A percentile compares a stretch with the other conserved stretches of the same genome.
Evolutionary conservation across 805 yeast species (phyloP).

Genomic region (Citeromyces matritensis): DNA sequence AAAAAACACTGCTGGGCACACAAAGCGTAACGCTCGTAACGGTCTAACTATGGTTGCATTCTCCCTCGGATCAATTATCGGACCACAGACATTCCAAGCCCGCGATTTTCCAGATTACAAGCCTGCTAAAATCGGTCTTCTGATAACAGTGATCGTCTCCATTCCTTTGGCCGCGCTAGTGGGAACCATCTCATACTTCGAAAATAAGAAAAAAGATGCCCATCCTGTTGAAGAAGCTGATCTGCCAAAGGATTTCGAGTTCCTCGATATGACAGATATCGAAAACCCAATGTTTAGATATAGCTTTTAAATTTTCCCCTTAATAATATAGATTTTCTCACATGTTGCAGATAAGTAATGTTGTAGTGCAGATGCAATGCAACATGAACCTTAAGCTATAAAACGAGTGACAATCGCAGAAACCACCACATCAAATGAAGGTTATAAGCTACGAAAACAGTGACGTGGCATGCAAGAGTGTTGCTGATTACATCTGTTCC

Average conservation of each 20-base stretch:
- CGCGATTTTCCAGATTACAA: constrained; percentile 34
- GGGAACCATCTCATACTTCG: constrained; percentile 25
- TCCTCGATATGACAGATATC: constrained; percentile 40
- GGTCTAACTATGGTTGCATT: constrained; percentile 41
- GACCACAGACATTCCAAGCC: constrained; percentile 46
- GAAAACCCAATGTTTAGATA: constrained; percentile 44
- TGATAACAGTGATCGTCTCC: constrained; percentile 32
- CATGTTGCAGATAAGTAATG: too few species aligned
- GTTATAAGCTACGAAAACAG: constrained; percentile 14
- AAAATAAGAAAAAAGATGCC: constrained; percentile 29
- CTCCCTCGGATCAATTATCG: constrained; percentile 39
- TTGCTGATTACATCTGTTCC: constrained; percentile 28
- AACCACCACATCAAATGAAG: constrained; percentile 18
- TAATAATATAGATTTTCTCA: too few species aligned
- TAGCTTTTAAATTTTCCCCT: constrained; percentile 16
- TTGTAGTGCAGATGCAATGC: too few species aligned
- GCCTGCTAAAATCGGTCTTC: constrained; percentile 40
- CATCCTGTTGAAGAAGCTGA: constrained; percentile 10
- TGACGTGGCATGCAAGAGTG: constrained; percentile 23
- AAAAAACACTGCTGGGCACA: constrained; percentile 47
- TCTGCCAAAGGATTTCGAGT: constrained; percentile 21
- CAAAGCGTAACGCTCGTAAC: constrained; percentile 38
- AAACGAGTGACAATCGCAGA: too few species aligned
- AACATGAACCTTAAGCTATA: too few species aligned
- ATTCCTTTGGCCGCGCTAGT: constrained; percentile 25